Percentiles rank a stretch among this genome's conserved stretches.
These are phyloP conservation scores for Corynespora cassiicola DNA, from an alignment of 2,329 filamentous ascomycete species.

Conservation along the genomic window DNA sequence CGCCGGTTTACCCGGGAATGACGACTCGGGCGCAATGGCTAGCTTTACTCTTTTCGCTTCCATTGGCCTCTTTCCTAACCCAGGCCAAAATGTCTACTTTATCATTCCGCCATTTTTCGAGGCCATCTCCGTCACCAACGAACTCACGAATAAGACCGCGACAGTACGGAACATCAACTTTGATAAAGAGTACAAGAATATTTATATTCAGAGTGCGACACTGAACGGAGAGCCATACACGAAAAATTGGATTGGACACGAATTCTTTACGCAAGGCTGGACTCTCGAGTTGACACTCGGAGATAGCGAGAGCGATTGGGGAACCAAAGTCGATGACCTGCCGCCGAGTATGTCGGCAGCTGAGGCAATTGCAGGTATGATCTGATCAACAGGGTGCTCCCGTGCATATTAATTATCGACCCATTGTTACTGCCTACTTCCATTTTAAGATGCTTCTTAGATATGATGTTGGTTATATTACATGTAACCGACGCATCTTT, in stretches of 20 bases:
- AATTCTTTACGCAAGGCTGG: slow-evolving; percentile 53
- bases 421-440: too few species aligned
- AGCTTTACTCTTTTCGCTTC: slow-evolving; percentile 52
- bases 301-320: slow-evolving; percentile 51
- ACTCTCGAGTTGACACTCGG: slow-evolving; percentile 52
- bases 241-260: slow-evolving; percentile 54
- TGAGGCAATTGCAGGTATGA: too few species aligned
- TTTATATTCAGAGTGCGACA: slow-evolving; percentile 53
- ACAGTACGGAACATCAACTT: slow-evolving; percentile 51
- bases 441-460: too few species aligned
- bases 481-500: too few species aligned
- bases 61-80: slow-evolving; percentile 55
- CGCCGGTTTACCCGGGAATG: slow-evolving; percentile 53
- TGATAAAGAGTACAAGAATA: slow-evolving; percentile 48
- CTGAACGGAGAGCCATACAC: slow-evolving; percentile 51
- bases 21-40: slow-evolving; percentile 55
- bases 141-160: slow-evolving; percentile 49
- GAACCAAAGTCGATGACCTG: slow-evolving; percentile 48
- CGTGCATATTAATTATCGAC: too few species aligned
- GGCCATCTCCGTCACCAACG: slow-evolving; percentile 46
- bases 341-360: slow-evolving; percentile 41
- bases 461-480: too few species aligned
- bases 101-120: slow-evolving; percentile 56
- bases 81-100: slow-evolving; percentile 56
- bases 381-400: too few species aligned